A percentile compares a stretch with the other conserved stretches of the same genome.
Conservation (phyloP, 495 filamentous ascomycete genomes). For the Choiromyces venosus region DNA sequence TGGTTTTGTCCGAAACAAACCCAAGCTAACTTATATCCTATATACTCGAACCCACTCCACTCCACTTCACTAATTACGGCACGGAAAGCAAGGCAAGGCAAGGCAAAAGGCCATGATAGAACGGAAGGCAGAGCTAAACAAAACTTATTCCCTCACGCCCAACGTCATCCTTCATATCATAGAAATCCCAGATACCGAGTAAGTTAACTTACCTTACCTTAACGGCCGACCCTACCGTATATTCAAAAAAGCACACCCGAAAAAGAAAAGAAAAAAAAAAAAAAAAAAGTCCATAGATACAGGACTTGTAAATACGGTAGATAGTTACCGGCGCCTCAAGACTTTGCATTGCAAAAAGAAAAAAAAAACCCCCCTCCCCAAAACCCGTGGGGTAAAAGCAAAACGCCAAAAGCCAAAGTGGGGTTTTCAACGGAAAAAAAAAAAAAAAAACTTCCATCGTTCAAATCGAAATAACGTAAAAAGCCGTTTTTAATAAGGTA, state of each 20-base stretch:
- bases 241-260: background rate
- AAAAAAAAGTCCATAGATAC: conserved; percentile 1
- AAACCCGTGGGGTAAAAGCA: background rate
- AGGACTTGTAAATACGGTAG: background rate
- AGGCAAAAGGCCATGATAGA: too few species aligned
- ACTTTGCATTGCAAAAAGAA: conserved; percentile 11
- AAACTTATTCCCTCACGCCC: background rate
- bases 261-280: conserved; percentile 1
- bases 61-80: background rate
- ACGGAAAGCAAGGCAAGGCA: background rate
- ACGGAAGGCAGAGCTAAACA: background rate
- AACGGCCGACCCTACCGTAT: background rate
- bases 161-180: background rate
- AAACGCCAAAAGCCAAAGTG: background rate
- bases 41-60: background rate
- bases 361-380: conserved; percentile 11
- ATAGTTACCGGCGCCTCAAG: conserved; percentile 2
- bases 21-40: too few species aligned
- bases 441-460: background rate
- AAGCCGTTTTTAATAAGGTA: too few species aligned
- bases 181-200: background rate
- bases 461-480: background rate
- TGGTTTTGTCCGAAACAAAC: background rate
- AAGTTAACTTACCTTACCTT: background rate
- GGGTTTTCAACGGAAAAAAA: background rate